Evolutionary conservation across 1,284 basidiomycete species (phyloP), one percentile per base, ranked within the genome.

Genomic region (Cutaneotrichosporon mucoides): DNA sequence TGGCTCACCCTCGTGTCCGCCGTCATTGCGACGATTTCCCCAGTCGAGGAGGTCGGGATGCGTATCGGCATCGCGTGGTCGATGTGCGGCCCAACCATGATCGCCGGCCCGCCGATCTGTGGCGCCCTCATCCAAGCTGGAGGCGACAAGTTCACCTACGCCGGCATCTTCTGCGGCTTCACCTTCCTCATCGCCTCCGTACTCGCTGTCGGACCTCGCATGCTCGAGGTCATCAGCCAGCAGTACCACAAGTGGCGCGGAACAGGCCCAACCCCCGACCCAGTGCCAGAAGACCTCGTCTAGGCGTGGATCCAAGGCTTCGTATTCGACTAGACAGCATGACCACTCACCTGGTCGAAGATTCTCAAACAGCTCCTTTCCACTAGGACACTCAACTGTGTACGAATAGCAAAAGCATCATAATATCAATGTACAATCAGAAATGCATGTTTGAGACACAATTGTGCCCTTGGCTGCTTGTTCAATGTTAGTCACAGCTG

Each of bases 11-110:
- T 76, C 33, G 68, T 76, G 2, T 68, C 73, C 5, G 73, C 76
- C n/a, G 67, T 67, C 36, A 68, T 69, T 10, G 76, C 69, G 0
- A 62, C 67, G 8, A 71, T 78, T 54, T 68, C 64, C 9, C 76
- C 76, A 1, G 69, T 70, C 6, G 66, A 70, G 46, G 75, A 78
- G 59, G 70, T 74, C 50, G 76, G 76, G 1, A 64, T 74, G 60
- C 57, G 76, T 13, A 60, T 78, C 45, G 75, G 76, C 33, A 75
- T 78, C 68, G 61, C 72, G 42, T 76, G 74, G 73, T 66, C 65
- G 6, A 53, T 72, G 13, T 68, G 69, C 6, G 59, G 66, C 1
- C 48, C 75, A 9, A 66, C 70, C 1, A 57, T 68, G 33, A 63
- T 76, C n/a, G 66, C 65, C 7, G 75, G 76, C 4, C 76, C 76